Conservation (phyloP, 441 rosid species). For the Adansonia madagascariensis region DNA sequence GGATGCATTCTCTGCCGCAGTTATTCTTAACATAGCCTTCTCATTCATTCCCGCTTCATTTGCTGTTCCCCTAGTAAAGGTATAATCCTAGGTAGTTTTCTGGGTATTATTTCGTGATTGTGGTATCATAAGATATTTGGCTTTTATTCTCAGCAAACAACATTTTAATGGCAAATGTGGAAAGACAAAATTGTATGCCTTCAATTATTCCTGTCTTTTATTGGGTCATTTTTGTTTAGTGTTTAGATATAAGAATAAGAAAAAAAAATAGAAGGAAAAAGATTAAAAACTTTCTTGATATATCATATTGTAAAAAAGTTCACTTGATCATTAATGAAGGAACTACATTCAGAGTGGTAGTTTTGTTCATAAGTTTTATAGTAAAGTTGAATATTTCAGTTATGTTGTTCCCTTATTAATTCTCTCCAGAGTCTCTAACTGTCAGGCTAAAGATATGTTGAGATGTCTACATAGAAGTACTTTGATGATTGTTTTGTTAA, state of each 20-base stretch:
- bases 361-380: neutral
- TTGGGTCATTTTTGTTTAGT: constrained; percentile 1
- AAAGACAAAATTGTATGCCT: constrained; percentile 9
- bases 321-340: neutral
- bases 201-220: constrained; percentile 6
- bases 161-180: constrained; percentile 7
- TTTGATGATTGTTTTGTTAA: constrained; percentile 1
- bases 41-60: constrained; percentile 97
- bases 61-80: constrained; percentile 98
- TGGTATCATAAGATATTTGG: neutral
- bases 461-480: neutral
- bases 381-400: neutral
- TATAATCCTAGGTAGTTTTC: constrained; percentile 35
- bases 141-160: neutral
- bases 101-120: neutral
- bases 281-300: constrained; percentile 2
- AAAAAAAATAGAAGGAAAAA: neutral
- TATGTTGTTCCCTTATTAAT: constrained; percentile 11
- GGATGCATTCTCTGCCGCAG: constrained; percentile 97
- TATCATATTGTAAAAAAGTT: neutral
- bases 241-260: neutral
- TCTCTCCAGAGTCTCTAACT: neutral
- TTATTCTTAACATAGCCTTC: constrained; percentile 83
- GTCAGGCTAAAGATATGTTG: neutral
- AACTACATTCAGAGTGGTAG: neutral